phyloP scores from a whole-genome alignment of 768 basidiomycete genomes.

The Rhodotorula babjevae region DNA sequence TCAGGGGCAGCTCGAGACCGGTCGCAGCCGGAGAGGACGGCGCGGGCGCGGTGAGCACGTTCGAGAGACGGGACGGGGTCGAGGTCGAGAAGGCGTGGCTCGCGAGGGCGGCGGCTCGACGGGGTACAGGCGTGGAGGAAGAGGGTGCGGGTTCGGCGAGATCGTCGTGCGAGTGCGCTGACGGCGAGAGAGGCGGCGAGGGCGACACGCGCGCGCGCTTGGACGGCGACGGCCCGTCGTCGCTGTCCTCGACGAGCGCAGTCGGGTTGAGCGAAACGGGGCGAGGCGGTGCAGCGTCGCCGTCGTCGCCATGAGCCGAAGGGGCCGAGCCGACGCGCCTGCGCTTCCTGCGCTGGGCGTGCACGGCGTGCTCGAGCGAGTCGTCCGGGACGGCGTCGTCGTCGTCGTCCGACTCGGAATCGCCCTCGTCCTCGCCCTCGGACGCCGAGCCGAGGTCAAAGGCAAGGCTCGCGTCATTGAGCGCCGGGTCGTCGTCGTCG shows the following conservation, averaged over 20 bases:
- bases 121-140: not conserved
- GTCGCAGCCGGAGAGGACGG: not conserved
- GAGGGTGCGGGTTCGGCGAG: too few species aligned
- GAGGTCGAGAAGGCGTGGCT: not conserved
- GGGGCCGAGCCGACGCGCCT: not conserved
- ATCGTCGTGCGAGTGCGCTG: too few species aligned
- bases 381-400: not conserved
- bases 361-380: constrained; percentile 1
- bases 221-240: not conserved
- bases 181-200: not conserved
- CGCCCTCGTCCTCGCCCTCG: not conserved
- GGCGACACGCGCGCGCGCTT: not conserved
- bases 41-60: not conserved
- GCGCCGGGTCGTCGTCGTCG: not conserved
- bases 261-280: not conserved
- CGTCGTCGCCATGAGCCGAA: not conserved
- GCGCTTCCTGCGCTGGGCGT: not conserved
- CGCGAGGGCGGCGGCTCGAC: not conserved
- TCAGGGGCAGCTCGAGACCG: not conserved
- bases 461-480: not conserved
- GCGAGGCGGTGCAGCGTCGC: not conserved
- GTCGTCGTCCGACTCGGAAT: not conserved
- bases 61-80: not conserved
- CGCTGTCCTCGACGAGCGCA: not conserved
- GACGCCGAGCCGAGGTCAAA: not conserved